These are phyloP conservation scores for Calonectria fujianensis DNA, from an alignment of 2,329 filamentous ascomycete species.

Conservation along the genomic window DNA sequence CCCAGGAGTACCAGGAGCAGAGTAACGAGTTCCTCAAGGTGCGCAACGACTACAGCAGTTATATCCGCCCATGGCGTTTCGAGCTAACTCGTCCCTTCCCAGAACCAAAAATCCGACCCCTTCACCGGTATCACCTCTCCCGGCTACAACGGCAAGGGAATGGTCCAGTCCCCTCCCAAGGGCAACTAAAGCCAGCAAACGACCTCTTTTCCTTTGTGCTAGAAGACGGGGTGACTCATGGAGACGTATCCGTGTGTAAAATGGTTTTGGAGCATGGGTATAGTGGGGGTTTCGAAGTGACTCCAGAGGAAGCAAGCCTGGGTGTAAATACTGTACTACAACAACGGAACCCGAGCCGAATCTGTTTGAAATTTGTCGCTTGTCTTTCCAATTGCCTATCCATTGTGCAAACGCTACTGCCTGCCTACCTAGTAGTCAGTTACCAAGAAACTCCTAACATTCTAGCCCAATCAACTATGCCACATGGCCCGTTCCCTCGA, in stretches of 20 bases:
- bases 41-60: conserved; percentile 45
- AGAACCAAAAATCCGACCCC: conserved; percentile 91
- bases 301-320: conserved; percentile 56
- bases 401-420: conserved; percentile 39
- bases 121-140: conserved; percentile 88
- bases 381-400: conserved; percentile 41
- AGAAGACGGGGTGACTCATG: conserved; percentile 58
- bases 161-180: conserved; percentile 82
- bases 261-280: conserved; percentile 56
- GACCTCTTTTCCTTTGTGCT: conserved; percentile 59
- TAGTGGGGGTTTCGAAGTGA: conserved; percentile 57
- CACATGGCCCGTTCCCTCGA: conserved; percentile 36
- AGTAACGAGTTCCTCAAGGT: conserved; percentile 96
- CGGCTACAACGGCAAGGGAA: conserved; percentile 85
- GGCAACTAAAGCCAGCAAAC: conserved; percentile 63
- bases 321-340: conserved; percentile 68
- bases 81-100: conserved; percentile 52
- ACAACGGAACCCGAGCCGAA: conserved; percentile 61
- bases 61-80: background rate
- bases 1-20: conserved; percentile 96
- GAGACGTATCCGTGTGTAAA: conserved; percentile 61
- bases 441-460: conserved; percentile 42
- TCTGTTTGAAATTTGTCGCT: conserved; percentile 55
- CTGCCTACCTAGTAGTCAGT: conserved; percentile 32
- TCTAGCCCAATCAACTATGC: conserved; percentile 33